Conservation (phyloP, 371 early-diverging fungal genomes). For the Haplosporangium sp. region DNA sequence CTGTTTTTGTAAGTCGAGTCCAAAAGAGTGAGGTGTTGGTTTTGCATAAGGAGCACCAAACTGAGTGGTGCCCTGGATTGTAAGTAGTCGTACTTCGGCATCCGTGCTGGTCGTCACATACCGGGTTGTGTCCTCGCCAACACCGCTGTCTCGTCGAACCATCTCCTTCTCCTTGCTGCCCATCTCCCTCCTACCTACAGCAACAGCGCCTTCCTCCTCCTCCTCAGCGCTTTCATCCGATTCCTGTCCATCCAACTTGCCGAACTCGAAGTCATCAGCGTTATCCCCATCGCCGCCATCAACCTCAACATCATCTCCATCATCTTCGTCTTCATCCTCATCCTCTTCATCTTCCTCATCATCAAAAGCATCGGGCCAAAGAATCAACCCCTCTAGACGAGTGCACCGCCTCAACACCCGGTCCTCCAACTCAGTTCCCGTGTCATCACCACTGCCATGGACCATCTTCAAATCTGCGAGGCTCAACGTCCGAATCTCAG, state of each 20-base stretch:
- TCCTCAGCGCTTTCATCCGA: not conserved
- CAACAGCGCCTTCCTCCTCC: not conserved
- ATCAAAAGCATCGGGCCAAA: conserved; percentile 47
- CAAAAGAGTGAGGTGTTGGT: no score
- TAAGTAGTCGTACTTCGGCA: no score
- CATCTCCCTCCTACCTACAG: not conserved
- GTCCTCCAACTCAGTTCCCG: conserved; percentile 6
- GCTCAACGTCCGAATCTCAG: conserved; percentile 19
- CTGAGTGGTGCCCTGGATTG: not conserved
- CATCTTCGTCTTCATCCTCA: conserved; percentile 10
- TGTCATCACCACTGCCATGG: no score
- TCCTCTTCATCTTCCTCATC: conserved; percentile 38
- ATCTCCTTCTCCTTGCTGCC: conserved; percentile 10
- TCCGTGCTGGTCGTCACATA: no score
- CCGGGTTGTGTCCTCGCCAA: conserved; percentile 6
- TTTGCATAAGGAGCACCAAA: no score
- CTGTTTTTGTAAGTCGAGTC: not conserved
- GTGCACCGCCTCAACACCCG: conserved; percentile 16
- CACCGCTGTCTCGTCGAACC: conserved; percentile 25
- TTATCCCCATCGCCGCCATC: not conserved
- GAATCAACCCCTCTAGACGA: conserved; percentile 22
- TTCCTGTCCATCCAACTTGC: not conserved
- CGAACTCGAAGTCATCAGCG: not conserved
- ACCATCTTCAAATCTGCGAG: conserved; percentile 9
- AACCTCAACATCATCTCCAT: not conserved